Evolutionary conservation across 345 rosid species (phyloP).

Genomic region (Gossypium thurberi): DNA sequence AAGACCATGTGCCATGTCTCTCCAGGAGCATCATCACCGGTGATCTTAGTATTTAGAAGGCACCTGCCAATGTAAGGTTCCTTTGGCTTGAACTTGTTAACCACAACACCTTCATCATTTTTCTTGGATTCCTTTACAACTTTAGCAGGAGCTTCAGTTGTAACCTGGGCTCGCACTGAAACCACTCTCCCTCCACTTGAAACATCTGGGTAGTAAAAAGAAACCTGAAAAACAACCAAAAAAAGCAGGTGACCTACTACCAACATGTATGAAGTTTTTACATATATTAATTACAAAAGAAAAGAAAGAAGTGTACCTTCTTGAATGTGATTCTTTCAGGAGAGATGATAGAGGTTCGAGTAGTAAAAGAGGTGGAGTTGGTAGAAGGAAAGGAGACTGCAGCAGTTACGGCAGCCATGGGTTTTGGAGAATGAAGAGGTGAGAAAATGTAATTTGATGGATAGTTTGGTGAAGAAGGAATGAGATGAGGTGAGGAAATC

Average conservation of each 20-base stretch:
- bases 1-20: conserved; percentile 99
- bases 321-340: conserved; percentile 63
- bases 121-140: conserved; percentile 78
- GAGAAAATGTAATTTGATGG: not conserved
- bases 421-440: not conserved
- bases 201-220: conserved; percentile 41
- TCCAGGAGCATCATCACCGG: conserved; percentile 98
- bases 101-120: conserved; percentile 71
- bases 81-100: conserved; percentile 94
- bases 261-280: not conserved
- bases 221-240: conserved; percentile 30
- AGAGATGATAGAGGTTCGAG: conserved; percentile 48
- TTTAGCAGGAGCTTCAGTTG: conserved; percentile 87
- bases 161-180: conserved; percentile 78
- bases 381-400: conserved; percentile 83
- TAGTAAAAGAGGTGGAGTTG: conserved; percentile 53
- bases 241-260: not conserved
- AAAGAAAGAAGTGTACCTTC: conserved; percentile 36
- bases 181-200: conserved; percentile 39
- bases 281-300: not conserved
- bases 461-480: not conserved
- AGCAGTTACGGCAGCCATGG: conserved; percentile 75
- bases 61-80: conserved; percentile 77
- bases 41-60: conserved; percentile 93
- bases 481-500: not conserved